These are phyloP conservation scores for Lipomyces sp. DNA, from an alignment of 805 yeast genomes.

Conservation along the genomic window DNA sequence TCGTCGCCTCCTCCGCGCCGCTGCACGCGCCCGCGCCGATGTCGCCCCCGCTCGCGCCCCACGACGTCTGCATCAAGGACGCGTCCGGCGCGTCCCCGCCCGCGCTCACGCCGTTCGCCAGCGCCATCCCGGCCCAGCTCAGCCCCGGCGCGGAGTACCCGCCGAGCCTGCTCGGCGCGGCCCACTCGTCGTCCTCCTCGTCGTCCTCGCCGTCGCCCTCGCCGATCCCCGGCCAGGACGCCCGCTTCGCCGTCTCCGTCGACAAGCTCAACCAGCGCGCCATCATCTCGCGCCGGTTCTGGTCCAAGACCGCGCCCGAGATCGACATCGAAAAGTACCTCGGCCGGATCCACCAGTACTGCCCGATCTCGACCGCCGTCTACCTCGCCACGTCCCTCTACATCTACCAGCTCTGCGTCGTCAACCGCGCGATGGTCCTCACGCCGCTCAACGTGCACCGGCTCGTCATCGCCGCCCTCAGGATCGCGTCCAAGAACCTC, in stretches of 20 bases:
- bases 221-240: neutral
- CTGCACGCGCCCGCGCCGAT: too few species aligned
- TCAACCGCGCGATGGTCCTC: constrained; percentile 36
- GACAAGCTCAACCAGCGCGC: constrained; percentile 21
- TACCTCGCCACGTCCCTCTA: constrained; percentile 40
- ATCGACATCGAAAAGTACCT: constrained; percentile 38
- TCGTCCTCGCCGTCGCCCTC: constrained; percentile 1
- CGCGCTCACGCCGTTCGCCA: neutral
- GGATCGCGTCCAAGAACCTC: constrained; percentile 47
- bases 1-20: too few species aligned
- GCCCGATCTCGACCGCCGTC: constrained; percentile 41
- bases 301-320: constrained; percentile 36
- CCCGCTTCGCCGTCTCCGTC: neutral
- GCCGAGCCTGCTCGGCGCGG: neutral
- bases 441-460: constrained; percentile 43
- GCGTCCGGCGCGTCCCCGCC: constrained; percentile 4
- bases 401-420: constrained; percentile 38
- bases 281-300: constrained; percentile 35
- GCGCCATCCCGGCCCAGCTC: constrained; percentile 1
- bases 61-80: constrained; percentile 1
- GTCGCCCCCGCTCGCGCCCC: constrained; percentile 4
- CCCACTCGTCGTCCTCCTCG: neutral
- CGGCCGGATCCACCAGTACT: constrained; percentile 41
- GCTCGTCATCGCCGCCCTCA: constrained; percentile 44
- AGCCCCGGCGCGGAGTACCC: constrained; percentile 11